These are phyloP conservation scores for Globisporangium parvum DNA, from an alignment of 352 stramenopile species.

Conservation along the genomic window DNA sequence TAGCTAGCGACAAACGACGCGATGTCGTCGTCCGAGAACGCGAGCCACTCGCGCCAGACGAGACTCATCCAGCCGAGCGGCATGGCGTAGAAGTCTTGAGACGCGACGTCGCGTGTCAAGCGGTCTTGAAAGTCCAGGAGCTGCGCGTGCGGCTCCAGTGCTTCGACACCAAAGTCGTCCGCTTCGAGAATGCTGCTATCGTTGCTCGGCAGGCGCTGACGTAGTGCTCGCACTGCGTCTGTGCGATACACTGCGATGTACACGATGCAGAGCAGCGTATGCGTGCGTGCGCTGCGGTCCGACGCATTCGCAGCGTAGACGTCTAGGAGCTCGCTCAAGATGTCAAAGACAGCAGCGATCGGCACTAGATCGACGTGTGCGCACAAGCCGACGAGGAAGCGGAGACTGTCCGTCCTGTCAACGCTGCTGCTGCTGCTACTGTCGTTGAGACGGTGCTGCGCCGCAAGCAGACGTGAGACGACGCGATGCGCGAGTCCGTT, in stretches of 20 bases:
- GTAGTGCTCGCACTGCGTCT: constrained; percentile 1
- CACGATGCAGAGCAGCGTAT: constrained; percentile 27
- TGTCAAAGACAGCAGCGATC: constrained; percentile 19
- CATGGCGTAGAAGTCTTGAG: constrained; percentile 36
- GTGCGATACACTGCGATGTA: constrained; percentile 34
- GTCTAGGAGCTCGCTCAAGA: constrained; percentile 23
- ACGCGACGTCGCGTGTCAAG: constrained; percentile 25
- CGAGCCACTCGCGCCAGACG: constrained; percentile 48
- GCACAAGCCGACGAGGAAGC: constrained; percentile 31
- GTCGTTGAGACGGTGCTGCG: neutral
- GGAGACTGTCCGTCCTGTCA: constrained; percentile 11
- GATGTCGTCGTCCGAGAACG: constrained; percentile 34
- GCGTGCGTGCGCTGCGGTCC: neutral
- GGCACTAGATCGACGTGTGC: constrained; percentile 36
- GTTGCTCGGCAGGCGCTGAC: neutral
- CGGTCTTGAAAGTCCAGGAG: constrained; percentile 29
- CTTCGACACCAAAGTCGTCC: neutral
- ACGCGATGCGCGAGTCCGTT: constrained; percentile 35
- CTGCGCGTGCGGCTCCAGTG: neutral
- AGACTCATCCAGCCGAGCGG: constrained; percentile 51
- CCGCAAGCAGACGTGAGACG: constrained; percentile 14
- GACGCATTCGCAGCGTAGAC: constrained; percentile 9
- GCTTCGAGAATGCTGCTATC: neutral
- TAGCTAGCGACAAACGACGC: constrained; percentile 26
- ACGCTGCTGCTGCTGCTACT: neutral